Conservation (phyloP, 2,329 filamentous ascomycete species). For the Alternaria sp. region DNA sequence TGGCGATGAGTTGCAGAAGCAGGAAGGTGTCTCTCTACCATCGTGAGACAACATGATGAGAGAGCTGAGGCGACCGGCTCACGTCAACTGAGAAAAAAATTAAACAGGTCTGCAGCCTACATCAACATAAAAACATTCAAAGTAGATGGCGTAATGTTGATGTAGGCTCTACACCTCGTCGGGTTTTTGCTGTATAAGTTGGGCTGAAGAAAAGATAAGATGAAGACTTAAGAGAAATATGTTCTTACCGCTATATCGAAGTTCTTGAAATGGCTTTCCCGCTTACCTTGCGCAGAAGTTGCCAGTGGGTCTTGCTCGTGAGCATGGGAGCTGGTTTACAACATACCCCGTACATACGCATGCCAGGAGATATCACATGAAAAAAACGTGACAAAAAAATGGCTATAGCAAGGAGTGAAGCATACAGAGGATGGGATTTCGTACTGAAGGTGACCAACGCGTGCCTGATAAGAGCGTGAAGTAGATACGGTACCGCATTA, state of each 20-base stretch:
- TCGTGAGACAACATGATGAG: neutral
- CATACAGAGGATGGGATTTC: neutral
- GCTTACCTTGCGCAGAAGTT: neutral
- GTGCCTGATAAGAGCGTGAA: neutral
- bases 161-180: neutral
- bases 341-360: neutral
- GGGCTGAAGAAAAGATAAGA: slow-evolving; percentile 2
- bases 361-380: neutral
- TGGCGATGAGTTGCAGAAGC: slow-evolving; percentile 16
- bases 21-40: slow-evolving; percentile 15
- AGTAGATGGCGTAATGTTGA: neutral
- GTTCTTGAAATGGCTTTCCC: too few relatives aligned
- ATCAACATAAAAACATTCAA: neutral
- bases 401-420: neutral
- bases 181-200: neutral
- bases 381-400: too few relatives aligned
- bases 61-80: slow-evolving; percentile 16
- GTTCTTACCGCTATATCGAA: neutral
- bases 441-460: neutral
- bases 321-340: neutral
- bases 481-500: neutral
- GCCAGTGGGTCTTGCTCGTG: neutral
- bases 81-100: neutral
- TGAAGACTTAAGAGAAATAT: neutral
- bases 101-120: neutral